Percentiles rank a stretch among this genome's conserved stretches.
Conservation (phyloP, 192 early-diverging fungal genomes). For the Backusella tarrabulga region DNA sequence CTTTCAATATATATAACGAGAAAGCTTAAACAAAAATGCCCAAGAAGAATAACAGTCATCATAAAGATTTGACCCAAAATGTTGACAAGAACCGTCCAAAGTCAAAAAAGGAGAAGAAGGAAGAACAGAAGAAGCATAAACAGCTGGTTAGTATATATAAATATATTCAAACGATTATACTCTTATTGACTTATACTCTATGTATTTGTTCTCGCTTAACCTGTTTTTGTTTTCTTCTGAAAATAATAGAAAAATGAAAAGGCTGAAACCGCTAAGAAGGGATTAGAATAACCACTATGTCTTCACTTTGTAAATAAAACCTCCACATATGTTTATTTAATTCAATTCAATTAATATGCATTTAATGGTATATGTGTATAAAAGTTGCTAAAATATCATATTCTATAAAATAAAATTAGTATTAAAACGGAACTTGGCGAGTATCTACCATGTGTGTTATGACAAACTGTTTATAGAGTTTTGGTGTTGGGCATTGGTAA, state of each 20-base stretch:
- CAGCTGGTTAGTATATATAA: not conserved
- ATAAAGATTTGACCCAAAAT: slow-evolving; percentile 8
- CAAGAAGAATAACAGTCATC: not conserved
- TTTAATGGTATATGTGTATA: not conserved
- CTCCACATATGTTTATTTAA: not conserved
- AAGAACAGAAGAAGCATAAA: slow-evolving; percentile 21
- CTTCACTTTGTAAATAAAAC: slow-evolving; percentile 1
- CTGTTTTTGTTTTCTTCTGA: not conserved
- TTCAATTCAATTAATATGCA: not conserved
- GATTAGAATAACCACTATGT: not conserved
- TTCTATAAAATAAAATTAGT: too few relatives aligned
- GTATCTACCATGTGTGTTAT: too few relatives aligned
- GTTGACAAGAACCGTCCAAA: slow-evolving; percentile 25
- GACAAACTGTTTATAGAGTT: too few relatives aligned
- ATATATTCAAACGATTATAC: not conserved
- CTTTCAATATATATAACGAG: not conserved
- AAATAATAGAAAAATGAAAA: slow-evolving; percentile 13
- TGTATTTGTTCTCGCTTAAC: not conserved
- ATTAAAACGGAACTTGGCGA: too few relatives aligned
- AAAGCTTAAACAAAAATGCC: not conserved
- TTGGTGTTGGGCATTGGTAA: too few relatives aligned
- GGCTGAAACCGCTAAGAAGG: slow-evolving; percentile 2
- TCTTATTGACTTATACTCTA: not conserved
- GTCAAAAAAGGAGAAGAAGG: slow-evolving; percentile 21
- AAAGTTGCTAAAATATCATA: not conserved